A percentile compares a stretch with the other conserved stretches of the same genome.
Evolutionary conservation across 2,329 filamentous ascomycete species (phyloP).

Genomic region (Grosmannia clavigera): DNA sequence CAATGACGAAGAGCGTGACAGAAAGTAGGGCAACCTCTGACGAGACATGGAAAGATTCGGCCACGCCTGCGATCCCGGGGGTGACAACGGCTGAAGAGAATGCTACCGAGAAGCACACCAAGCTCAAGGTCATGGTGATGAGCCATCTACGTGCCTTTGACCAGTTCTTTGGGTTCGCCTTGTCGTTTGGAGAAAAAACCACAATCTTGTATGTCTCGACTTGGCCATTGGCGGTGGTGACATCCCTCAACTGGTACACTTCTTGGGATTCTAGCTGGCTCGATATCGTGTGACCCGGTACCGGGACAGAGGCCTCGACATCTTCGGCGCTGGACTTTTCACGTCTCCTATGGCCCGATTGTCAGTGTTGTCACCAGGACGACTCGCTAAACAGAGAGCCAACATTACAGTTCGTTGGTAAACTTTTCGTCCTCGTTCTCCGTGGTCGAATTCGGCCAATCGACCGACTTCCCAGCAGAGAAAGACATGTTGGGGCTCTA

Average conservation of each 20-base stretch:
- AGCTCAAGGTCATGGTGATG: constrained; percentile 36
- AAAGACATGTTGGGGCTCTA: neutral
- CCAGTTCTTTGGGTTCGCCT: constrained; percentile 35
- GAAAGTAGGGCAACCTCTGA: constrained; percentile 29
- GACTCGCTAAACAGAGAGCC: neutral
- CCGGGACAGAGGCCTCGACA: neutral
- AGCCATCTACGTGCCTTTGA: constrained; percentile 48
- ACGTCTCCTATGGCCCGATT: neutral
- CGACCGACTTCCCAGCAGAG: neutral
- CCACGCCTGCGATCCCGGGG: constrained; percentile 29
- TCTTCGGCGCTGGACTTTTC: neutral
- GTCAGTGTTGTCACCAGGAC: neutral
- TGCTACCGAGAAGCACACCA: constrained; percentile 34
- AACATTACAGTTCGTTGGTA: neutral
- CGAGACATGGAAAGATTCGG: constrained; percentile 26
- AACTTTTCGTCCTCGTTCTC: neutral
- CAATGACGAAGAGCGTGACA: constrained; percentile 29
- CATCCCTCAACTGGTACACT: neutral
- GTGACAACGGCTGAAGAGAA: constrained; percentile 37
- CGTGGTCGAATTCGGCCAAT: neutral
- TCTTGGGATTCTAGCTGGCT: neutral
- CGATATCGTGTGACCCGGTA: neutral
- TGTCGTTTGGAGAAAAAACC: constrained; percentile 17
- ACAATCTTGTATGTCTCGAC: constrained; percentile 14
- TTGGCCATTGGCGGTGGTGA: neutral